Evolutionary conservation across 352 stramenopile species (phyloP).

Genomic region (Globisporangium abappressorium): DNA sequence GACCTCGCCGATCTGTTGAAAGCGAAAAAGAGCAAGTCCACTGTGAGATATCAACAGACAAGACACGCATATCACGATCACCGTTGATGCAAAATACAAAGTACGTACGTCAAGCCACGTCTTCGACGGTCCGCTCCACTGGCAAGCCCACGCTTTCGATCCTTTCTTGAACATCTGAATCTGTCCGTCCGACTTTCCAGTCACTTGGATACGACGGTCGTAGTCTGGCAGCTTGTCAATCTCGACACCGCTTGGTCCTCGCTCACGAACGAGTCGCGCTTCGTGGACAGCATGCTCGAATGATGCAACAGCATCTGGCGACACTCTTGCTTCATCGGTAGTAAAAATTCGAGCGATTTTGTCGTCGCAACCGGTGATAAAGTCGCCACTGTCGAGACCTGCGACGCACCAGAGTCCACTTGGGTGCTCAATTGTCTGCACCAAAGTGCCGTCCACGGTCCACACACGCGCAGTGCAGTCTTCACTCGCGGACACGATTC

Average conservation of each 20-base stretch:
- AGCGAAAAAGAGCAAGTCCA: not conserved
- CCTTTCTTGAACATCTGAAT: slow-evolving; percentile 96
- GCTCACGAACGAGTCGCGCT: slow-evolving; percentile 47
- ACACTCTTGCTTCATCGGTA: slow-evolving; percentile 54
- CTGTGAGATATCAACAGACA: not conserved
- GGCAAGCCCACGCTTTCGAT: slow-evolving; percentile 91
- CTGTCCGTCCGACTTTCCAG: slow-evolving; percentile 90
- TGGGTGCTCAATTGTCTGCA: slow-evolving; percentile 84
- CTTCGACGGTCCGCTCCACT: slow-evolving; percentile 89
- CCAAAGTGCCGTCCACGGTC: slow-evolving; percentile 41
- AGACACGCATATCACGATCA: not conserved
- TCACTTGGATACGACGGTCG: slow-evolving; percentile 71
- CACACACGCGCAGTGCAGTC: slow-evolving; percentile 82
- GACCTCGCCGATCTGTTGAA: slow-evolving; percentile 70
- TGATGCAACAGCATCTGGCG: slow-evolving; percentile 53
- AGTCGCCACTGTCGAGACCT: slow-evolving; percentile 79
- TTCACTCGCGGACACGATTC: slow-evolving; percentile 76
- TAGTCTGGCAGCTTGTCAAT: slow-evolving; percentile 94
- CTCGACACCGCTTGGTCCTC: slow-evolving; percentile 90
- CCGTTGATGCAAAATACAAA: not conserved
- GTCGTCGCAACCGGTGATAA: slow-evolving; percentile 94
- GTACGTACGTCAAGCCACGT: slow-evolving; percentile 94
- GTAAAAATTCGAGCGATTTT: slow-evolving; percentile 93
- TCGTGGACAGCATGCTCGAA: slow-evolving; percentile 69
- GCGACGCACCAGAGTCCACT: slow-evolving; percentile 85